Percentiles rank a stretch among this genome's conserved stretches.
Conservation (phyloP, 441 rosid genomes). For the Melastoma candidum region DNA sequence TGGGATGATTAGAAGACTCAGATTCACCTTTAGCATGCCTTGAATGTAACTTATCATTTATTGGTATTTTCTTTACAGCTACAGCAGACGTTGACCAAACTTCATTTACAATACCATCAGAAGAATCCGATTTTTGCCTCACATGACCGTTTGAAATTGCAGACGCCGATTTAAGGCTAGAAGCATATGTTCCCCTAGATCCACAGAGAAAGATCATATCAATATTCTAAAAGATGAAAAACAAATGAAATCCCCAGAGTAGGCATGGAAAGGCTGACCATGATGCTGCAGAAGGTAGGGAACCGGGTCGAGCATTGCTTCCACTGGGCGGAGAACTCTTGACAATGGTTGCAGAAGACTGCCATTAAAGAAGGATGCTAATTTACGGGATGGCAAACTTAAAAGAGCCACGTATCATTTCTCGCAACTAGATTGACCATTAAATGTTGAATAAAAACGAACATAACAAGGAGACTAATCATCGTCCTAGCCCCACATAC, state of each 20-base stretch:
- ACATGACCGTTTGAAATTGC: constrained; percentile 40
- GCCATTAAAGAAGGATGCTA: background rate
- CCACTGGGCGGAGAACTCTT: constrained; percentile 79
- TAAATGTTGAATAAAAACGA: background rate
- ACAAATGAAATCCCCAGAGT: background rate
- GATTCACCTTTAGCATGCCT: constrained; percentile 28
- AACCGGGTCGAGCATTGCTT: constrained; percentile 42
- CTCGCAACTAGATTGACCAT: background rate
- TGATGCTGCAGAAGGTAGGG: constrained; percentile 88
- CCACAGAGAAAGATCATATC: constrained; percentile 1
- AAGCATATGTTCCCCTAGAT: constrained; percentile 72
- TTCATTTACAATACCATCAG: constrained; percentile 26
- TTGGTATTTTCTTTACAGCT: constrained; percentile 27
- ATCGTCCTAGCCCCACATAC: background rate
- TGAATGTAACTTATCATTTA: constrained; percentile 36
- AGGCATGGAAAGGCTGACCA: constrained; percentile 38
- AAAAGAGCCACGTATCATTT: no score
- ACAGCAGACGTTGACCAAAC: constrained; percentile 26
- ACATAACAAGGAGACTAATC: background rate
- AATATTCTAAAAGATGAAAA: background rate
- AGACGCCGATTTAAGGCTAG: constrained; percentile 33
- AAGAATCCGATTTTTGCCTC: constrained; percentile 38
- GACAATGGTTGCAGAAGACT: constrained; percentile 22
- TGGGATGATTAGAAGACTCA: constrained; percentile 29
- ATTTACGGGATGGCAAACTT: no score